These are phyloP conservation scores for Lactifluus subvellereus DNA, from an alignment of 768 basidiomycete species.

Conservation along the genomic window DNA sequence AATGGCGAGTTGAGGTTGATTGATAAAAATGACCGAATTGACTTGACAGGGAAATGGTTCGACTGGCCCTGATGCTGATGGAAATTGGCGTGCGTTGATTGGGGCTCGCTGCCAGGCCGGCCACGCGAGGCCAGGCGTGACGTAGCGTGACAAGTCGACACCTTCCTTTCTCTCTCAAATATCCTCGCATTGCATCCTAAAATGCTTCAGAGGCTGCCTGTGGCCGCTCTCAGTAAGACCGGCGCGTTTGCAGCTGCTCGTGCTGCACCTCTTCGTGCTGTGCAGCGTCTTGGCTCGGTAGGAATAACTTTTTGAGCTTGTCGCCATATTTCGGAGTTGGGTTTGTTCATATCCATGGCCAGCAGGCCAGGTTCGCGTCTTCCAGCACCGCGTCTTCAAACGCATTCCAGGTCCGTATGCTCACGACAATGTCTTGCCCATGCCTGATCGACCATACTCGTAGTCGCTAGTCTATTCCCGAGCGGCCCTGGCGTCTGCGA, in stretches of 20 bases:
- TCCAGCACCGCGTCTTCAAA: conserved; percentile 50
- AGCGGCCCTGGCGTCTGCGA: conserved; percentile 67
- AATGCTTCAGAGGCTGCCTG: conserved; percentile 83
- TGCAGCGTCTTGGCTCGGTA: conserved; percentile 48
- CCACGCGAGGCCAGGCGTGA: conserved; percentile 13
- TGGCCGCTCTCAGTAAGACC: conserved; percentile 61
- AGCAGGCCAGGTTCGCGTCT: conserved; percentile 68
- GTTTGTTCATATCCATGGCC: conserved; percentile 28
- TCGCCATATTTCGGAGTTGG: conserved; percentile 10
- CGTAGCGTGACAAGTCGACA: conserved; percentile 40
- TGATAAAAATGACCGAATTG: too few relatives aligned
- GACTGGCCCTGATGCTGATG: neutral
- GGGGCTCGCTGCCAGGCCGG: neutral
- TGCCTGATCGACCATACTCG: conserved; percentile 5
- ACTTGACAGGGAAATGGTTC: neutral
- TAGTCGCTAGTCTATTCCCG: conserved; percentile 68
- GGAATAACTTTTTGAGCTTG: conserved; percentile 25
- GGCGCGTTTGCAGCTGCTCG: conserved; percentile 43
- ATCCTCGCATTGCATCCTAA: conserved; percentile 38
- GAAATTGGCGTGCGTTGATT: conserved; percentile 1
- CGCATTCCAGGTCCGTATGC: conserved; percentile 55
- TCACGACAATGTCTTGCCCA: neutral
- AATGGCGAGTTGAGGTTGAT: neutral
- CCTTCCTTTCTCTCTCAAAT: conserved; percentile 36
- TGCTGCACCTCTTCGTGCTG: conserved; percentile 37